These are phyloP conservation scores for Cryomyces antarcticus DNA, from an alignment of 495 filamentous ascomycete species.

Conservation along the genomic window DNA sequence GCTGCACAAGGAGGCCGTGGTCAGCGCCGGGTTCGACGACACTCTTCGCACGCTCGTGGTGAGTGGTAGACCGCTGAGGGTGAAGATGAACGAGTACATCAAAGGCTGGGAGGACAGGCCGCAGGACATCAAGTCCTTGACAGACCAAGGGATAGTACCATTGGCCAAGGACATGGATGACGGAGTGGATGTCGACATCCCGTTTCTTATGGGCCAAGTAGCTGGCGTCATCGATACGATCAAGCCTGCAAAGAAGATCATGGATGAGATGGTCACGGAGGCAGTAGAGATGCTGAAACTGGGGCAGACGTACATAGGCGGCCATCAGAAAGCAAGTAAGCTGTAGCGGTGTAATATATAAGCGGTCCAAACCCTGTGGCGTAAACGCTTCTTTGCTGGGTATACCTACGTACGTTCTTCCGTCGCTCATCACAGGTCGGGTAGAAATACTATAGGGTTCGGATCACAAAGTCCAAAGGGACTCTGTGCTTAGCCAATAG, in stretches of 20 bases:
- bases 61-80: slow-evolving; percentile 56
- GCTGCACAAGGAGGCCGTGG: slow-evolving; percentile 64
- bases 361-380: no score
- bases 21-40: slow-evolving; percentile 49
- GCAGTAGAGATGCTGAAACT: slow-evolving; percentile 46
- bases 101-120: slow-evolving; percentile 53
- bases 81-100: slow-evolving; percentile 66
- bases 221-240: slow-evolving; percentile 53
- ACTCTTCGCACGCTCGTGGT: slow-evolving; percentile 62
- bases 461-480: no score
- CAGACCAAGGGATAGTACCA: slow-evolving; percentile 52
- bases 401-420: no score
- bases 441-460: no score
- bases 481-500: no score
- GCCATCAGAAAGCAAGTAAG: no score
- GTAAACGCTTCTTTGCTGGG: no score
- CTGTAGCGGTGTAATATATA: no score
- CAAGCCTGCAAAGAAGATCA: slow-evolving; percentile 61
- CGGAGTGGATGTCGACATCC: slow-evolving; percentile 53
- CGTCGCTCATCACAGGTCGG: no score
- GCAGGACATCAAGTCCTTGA: slow-evolving; percentile 51
- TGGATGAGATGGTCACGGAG: slow-evolving; percentile 70
- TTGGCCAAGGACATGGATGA: slow-evolving; percentile 64
- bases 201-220: slow-evolving; percentile 89
- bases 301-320: slow-evolving; percentile 23